phyloP scores from a whole-genome alignment of 2,329 filamentous ascomycete species.

The Aspergillus tanneri region DNA sequence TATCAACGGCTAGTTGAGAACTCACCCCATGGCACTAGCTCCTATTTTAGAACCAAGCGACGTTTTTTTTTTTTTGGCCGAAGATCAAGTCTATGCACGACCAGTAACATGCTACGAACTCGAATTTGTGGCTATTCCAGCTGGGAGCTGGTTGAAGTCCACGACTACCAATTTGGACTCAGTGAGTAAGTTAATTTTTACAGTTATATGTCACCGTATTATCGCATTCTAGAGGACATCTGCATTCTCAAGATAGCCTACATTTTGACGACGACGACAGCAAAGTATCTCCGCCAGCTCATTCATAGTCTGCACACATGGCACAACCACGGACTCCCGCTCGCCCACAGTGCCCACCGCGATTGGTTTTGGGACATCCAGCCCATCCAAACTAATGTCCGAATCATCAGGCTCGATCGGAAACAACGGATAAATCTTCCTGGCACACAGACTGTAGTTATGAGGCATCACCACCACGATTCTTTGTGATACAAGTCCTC shows the following conservation, averaged over 20 bases:
- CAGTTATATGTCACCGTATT: too few species aligned
- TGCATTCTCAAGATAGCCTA: conserved; percentile 41
- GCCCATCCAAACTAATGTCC: conserved; percentile 33
- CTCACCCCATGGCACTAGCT: too few species aligned
- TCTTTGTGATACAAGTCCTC: conserved; percentile 46
- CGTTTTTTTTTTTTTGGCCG: too few species aligned
- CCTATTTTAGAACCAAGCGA: too few species aligned
- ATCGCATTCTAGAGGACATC: too few species aligned
- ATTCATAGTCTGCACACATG: conserved; percentile 34
- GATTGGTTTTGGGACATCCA: conserved; percentile 50
- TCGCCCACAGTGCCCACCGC: conserved; percentile 42
- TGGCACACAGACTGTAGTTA: conserved; percentile 51
- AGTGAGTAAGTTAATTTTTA: too few species aligned
- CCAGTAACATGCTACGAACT: too few species aligned
- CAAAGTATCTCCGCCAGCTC: conserved; percentile 36
- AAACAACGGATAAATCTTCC: conserved; percentile 46
- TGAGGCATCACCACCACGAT: conserved; percentile 38
- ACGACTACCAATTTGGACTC: too few species aligned
- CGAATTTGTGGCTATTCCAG: too few species aligned
- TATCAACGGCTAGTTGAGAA: too few species aligned
- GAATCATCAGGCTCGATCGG: conserved; percentile 40
- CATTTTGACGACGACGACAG: conserved; percentile 36
- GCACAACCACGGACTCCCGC: conserved; percentile 41
- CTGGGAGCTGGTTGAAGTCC: too few species aligned
- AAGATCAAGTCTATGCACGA: too few species aligned